Evolutionary conservation across 2,329 filamentous ascomycete species (phyloP).

Genomic region (Fusarium albosuccineum): DNA sequence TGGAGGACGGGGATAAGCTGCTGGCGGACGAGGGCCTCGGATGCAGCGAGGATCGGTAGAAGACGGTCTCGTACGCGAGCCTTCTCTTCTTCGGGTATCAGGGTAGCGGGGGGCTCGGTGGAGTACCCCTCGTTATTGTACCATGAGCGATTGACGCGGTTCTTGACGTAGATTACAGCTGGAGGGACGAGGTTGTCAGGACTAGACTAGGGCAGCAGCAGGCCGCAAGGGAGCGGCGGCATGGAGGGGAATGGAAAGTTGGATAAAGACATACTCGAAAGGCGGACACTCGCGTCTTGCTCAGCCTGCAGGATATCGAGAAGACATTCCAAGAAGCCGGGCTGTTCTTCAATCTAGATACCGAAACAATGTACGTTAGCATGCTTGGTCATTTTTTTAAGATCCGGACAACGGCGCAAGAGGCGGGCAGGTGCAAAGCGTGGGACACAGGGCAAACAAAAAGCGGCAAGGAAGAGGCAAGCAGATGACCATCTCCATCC

Average conservation of each 20-base stretch:
- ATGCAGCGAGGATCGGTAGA: conserved; percentile 87
- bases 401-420: conserved; percentile 29
- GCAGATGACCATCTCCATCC: neutral
- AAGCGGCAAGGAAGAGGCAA: conserved; percentile 4
- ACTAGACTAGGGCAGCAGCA: conserved; percentile 37
- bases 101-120: conserved; percentile 66
- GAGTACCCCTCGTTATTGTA: conserved; percentile 80
- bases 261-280: conserved; percentile 79
- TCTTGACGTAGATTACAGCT: conserved; percentile 99
- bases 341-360: conserved; percentile 84
- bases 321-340: conserved; percentile 90
- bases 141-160: conserved; percentile 95
- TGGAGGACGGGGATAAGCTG: conserved; percentile 95
- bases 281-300: conserved; percentile 84
- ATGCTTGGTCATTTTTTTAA: conserved; percentile 10
- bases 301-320: conserved; percentile 92
- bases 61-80: conserved; percentile 86
- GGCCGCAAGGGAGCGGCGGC: conserved; percentile 35
- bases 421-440: conserved; percentile 28
- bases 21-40: conserved; percentile 84
- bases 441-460: conserved; percentile 22
- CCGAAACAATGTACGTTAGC: conserved; percentile 38
- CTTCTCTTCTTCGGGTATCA: conserved; percentile 92
- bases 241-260: conserved; percentile 15
- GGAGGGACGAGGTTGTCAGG: conserved; percentile 39